Conservation (phyloP, 2,329 filamentous ascomycete genomes). For the Bipolaris bicolor region DNA sequence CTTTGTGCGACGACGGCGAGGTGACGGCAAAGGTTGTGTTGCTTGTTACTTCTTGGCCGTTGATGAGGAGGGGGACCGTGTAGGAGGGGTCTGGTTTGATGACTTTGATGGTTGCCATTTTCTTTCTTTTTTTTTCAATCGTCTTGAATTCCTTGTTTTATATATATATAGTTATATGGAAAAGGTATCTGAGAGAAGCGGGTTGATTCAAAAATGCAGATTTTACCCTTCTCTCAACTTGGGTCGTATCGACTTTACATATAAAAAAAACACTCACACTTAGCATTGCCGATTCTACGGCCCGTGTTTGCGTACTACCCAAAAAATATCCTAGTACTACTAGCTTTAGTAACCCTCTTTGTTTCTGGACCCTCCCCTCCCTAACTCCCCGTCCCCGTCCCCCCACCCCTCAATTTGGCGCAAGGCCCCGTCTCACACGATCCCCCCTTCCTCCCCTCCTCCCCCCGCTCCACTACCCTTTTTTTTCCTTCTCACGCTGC, state of each 20-base stretch:
- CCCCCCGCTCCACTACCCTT: not conserved
- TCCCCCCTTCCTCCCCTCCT: not conserved
- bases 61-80: constrained; percentile 56
- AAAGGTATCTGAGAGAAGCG: no score
- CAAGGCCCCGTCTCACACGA: not conserved
- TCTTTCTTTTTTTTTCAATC: not conserved
- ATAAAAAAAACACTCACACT: no score
- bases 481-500: not conserved
- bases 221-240: no score
- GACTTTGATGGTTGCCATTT: constrained; percentile 10
- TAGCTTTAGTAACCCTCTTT: no score
- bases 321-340: no score
- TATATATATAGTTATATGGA: no score
- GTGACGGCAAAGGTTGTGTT: constrained; percentile 61
- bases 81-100: constrained; percentile 29
- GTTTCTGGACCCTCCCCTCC: no score
- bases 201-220: no score
- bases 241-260: no score
- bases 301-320: not conserved
- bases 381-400: no score
- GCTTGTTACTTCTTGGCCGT: constrained; percentile 56
- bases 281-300: not conserved
- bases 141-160: no score
- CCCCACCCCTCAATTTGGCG: not conserved
- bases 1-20: constrained; percentile 61